These are phyloP conservation scores for Xylariales sp. DNA, from an alignment of 2,329 filamentous ascomycete species.

Conservation along the genomic window DNA sequence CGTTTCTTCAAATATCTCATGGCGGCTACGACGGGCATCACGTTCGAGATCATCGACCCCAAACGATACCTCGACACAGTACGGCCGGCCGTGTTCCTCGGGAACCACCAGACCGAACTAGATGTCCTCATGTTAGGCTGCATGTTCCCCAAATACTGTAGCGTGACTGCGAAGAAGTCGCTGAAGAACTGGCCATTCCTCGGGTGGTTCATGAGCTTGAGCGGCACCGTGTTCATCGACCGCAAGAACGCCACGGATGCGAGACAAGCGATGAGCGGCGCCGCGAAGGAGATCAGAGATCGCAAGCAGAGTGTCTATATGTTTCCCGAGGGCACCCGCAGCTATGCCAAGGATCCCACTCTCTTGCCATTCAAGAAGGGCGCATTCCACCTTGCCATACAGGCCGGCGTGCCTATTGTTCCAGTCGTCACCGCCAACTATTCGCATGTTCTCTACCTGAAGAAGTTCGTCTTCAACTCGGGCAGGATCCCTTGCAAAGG, in stretches of 20 bases:
- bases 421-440: constrained; percentile 81
- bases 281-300: constrained; percentile 71
- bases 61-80: constrained; percentile 56
- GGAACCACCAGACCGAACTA: constrained; percentile 94
- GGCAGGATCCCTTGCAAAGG: constrained; percentile 73
- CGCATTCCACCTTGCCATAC: constrained; percentile 90
- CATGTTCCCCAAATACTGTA: constrained; percentile 88
- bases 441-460: constrained; percentile 64
- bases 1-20: constrained; percentile 78
- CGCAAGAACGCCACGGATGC: constrained; percentile 79
- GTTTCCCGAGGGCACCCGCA: constrained; percentile 89
- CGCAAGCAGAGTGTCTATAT: constrained; percentile 76
- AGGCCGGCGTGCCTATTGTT: constrained; percentile 89
- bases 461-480: constrained; percentile 59
- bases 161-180: constrained; percentile 85
- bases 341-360: constrained; percentile 75
- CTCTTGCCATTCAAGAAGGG: constrained; percentile 98
- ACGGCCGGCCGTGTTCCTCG: constrained; percentile 84
- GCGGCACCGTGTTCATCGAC: constrained; percentile 92
- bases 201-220: constrained; percentile 90
- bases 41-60: constrained; percentile 69
- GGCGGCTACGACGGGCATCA: constrained; percentile 68
- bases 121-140: constrained; percentile 87
- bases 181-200: constrained; percentile 77
- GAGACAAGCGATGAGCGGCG: constrained; percentile 77